phyloP scores from a whole-genome alignment of 495 filamentous ascomycete genomes.

The Xylaria telfairii region DNA sequence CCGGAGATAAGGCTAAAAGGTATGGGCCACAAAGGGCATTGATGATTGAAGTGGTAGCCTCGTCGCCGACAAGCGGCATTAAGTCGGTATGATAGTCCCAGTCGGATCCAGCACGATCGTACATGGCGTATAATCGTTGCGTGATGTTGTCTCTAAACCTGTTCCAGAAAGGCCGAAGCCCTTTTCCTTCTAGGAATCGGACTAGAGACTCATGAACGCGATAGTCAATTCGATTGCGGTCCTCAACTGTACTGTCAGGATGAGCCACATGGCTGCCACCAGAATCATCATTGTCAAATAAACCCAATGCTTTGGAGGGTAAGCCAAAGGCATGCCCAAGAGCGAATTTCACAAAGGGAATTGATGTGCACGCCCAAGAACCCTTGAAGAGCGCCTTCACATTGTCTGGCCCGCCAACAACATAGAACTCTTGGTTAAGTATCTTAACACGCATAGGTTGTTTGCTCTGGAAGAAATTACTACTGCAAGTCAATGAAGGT shows the following conservation, averaged over 20 bases:
- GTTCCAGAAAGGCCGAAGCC: slow-evolving; percentile 33
- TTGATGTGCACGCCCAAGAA: slow-evolving; percentile 33
- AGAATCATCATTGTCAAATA: slow-evolving; percentile 39
- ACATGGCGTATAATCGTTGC: slow-evolving; percentile 22
- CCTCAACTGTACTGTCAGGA: slow-evolving; percentile 31
- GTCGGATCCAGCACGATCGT: slow-evolving; percentile 24
- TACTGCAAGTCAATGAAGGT: slow-evolving; percentile 16
- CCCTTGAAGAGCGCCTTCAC: slow-evolving; percentile 37
- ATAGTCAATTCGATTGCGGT: slow-evolving; percentile 38
- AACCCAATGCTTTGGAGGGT: slow-evolving; percentile 25
- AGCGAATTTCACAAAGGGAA: slow-evolving; percentile 34
- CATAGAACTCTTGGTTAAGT: slow-evolving; percentile 36
- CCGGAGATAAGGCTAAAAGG: slow-evolving; percentile 36
- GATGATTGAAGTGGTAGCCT: slow-evolving; percentile 32
- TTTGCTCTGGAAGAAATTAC: slow-evolving; percentile 32
- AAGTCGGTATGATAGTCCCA: slow-evolving; percentile 35
- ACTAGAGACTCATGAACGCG: slow-evolving; percentile 28
- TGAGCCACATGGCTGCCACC: slow-evolving; percentile 33
- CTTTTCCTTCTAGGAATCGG: slow-evolving; percentile 31
- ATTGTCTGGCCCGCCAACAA: slow-evolving; percentile 36
- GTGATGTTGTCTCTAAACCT: slow-evolving; percentile 32
- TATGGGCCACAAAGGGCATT: slow-evolving; percentile 41
- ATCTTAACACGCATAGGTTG: slow-evolving; percentile 35
- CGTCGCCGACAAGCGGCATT: slow-evolving; percentile 35
- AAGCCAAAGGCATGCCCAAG: slow-evolving; percentile 36